These are phyloP conservation scores for Candida pseudocylindracea DNA, from an alignment of 1,139 yeast genomes.

Conservation along the genomic window DNA sequence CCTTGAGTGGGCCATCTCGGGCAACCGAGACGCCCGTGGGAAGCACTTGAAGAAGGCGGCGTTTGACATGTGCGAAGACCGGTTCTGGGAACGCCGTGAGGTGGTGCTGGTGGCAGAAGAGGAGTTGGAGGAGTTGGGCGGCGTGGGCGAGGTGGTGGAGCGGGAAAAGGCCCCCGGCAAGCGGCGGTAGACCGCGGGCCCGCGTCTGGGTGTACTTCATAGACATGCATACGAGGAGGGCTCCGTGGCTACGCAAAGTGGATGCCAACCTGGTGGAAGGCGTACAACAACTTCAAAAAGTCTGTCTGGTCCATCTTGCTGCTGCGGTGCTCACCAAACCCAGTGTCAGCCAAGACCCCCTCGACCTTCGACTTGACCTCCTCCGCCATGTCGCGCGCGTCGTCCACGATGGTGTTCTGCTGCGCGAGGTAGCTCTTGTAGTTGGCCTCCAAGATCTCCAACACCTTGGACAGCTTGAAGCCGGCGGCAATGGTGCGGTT, in stretches of 20 bases:
- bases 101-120: constrained; percentile 79
- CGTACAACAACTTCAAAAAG: constrained; percentile 66
- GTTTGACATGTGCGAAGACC: constrained; percentile 75
- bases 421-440: constrained; percentile 63
- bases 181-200: no score
- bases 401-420: constrained; percentile 25
- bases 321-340: constrained; percentile 66
- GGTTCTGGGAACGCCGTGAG: constrained; percentile 99
- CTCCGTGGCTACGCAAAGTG: constrained; percentile 50
- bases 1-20: constrained; percentile 81
- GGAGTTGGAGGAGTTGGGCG: constrained; percentile 72
- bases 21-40: constrained; percentile 72
- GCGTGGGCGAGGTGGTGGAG: constrained; percentile 80
- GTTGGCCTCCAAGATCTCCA: constrained; percentile 71
- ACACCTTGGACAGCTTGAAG: constrained; percentile 64
- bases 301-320: constrained; percentile 92
- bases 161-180: constrained; percentile 17
- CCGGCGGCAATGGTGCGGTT: constrained; percentile 89
- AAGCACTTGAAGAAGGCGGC: constrained; percentile 77
- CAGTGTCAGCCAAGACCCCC: constrained; percentile 57
- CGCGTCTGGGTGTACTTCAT: no score
- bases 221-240: no score
- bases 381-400: constrained; percentile 13
- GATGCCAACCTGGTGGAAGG: constrained; percentile 92
- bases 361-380: constrained; percentile 36